Base-by-base conservation (phyloP, 176 grass and related monocot genomes). In the Metroxylon sagu region DNA sequence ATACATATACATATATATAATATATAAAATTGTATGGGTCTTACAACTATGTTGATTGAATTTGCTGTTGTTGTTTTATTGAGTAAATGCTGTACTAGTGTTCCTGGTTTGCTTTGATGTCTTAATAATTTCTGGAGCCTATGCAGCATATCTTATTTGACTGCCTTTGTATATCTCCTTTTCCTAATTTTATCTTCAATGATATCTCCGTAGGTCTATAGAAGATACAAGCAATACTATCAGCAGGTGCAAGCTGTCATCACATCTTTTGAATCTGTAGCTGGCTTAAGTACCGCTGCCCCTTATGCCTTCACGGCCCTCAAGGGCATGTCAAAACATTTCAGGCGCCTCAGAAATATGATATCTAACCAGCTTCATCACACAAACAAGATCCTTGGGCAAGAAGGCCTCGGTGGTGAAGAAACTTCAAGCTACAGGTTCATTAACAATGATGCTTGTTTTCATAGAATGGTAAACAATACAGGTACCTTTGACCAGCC, bases 221-320 rank as follows among this genome's bases (percentile, higher is more conserved):
- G 12, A 56, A 68, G 29, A 54, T 68, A 68, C 65, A 68, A 56
- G 19, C 65, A 68, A 39, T 68, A 56, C 18, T 21, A 68, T 56
- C 65, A 68, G 18, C 65, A 68, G 50, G 52, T 68, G 7, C 65
- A 68, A 48, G 52, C 26, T 56, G 29, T 68, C 14, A 68, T 56
- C 18, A 39, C 65, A 16, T 67, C 65, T 4, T 67, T 67, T 10
- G 65, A 67, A 52, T 67, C 65, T 3, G 65, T 67, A 4, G 28
- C 65, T 0, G 65, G 65, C 8, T 21, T 67, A 12, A 67, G 65
- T 16, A 54, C 51, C 1, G 65, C 65, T 54, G 16, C 65, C 5
- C 65, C 65, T 16, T 67, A 15, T 5, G 52, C 65, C n/a, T 67
- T 52, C 2, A 55, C 39, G 12, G 65, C 52, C 29, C 65, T 67